Percentiles rank a stretch among this genome's conserved stretches.
phyloP scores from a whole-genome alignment of 2,329 filamentous ascomycete genomes.

The Phoma herbarum region DNA sequence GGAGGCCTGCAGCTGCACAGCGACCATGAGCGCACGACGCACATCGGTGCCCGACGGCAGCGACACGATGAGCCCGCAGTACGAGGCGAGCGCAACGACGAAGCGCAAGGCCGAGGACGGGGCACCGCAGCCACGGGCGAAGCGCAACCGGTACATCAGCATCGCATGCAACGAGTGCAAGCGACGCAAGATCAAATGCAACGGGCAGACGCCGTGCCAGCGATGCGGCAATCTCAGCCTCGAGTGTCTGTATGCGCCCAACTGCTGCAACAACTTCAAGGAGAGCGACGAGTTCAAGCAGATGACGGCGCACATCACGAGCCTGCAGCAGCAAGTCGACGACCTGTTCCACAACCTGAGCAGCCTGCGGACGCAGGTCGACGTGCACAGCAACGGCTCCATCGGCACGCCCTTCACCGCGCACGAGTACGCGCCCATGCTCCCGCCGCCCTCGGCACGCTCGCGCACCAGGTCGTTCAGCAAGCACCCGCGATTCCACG shows the following conservation, averaged over 20 bases:
- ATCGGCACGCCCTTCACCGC: slow-evolving; percentile 42
- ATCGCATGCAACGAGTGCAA: slow-evolving; percentile 74
- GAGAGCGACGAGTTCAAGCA: slow-evolving; percentile 91
- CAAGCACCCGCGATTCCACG: slow-evolving; percentile 74
- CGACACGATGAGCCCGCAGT: slow-evolving; percentile 47
- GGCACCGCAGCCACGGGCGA: slow-evolving; percentile 61
- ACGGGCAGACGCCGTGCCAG: slow-evolving; percentile 71
- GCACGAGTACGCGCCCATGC: slow-evolving; percentile 48
- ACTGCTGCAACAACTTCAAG: slow-evolving; percentile 83
- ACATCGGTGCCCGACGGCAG: slow-evolving; percentile 31
- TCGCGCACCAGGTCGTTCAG: slow-evolving; percentile 44
- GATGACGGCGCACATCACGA: slow-evolving; percentile 76
- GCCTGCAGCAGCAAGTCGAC: slow-evolving; percentile 85
- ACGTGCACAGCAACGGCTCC: slow-evolving; percentile 43
- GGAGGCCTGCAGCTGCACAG: neutral
- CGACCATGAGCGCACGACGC: slow-evolving; percentile 19
- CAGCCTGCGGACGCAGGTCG: slow-evolving; percentile 65
- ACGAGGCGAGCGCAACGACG: slow-evolving; percentile 31
- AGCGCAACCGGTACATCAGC: slow-evolving; percentile 73
- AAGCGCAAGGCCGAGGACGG: slow-evolving; percentile 59
- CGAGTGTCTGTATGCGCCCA: slow-evolving; percentile 71
- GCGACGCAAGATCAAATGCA: slow-evolving; percentile 73
- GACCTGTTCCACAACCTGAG: slow-evolving; percentile 77
- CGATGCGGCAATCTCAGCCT: slow-evolving; percentile 70
- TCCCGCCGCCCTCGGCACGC: slow-evolving; percentile 51